Evolutionary conservation across 116 monocot species (phyloP), one percentile per base, ranked within the genome.

Genomic region (Zostera marina): DNA sequence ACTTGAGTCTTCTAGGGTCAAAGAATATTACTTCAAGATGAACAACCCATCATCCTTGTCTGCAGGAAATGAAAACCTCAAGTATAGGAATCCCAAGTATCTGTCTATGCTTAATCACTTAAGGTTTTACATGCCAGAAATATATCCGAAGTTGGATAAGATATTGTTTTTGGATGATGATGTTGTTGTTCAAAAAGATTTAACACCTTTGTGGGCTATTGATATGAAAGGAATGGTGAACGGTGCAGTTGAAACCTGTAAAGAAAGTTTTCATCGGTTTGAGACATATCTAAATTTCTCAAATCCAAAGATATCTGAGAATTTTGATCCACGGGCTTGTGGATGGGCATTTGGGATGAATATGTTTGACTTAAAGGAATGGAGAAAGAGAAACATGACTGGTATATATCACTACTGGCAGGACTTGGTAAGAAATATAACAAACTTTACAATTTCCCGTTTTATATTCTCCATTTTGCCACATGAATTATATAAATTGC

Each of bases 281-380:
- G 75, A 82, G 20, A 76, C 79, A 17, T 96, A 96, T 58, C 70
- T 96, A 56, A 96, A 96, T 57, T 96, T 88, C 70, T 88, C 94
- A 19, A 76, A 89, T 61, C 85, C 89, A 22, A 68, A 63, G 58
- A 89, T 96, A 12, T 72, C 80, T 39, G 22, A 72, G 41, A 82
- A 83, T 55, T 96, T 96, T 65, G 72, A 85, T 67, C 82, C 96
- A 51, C 68, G 67, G 42, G 80, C 85, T 47, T 96, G 96, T 74
- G 85, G 85, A 21, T 96, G 96, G 96, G 96, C 96, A 38, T 96
- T 80, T 65, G 96, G 96, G 9, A 98, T 98, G 98, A 98, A 98
- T 66, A 72, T 90, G n/a, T 90, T 98, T 74, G 98, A 98, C 66
- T 72, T 98, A 78, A 81, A 77, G 63, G 79, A 78, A 52, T 98